Base-by-base conservation (phyloP, 495 filamentous ascomycete species). In the Penicillium turbatum region DNA sequence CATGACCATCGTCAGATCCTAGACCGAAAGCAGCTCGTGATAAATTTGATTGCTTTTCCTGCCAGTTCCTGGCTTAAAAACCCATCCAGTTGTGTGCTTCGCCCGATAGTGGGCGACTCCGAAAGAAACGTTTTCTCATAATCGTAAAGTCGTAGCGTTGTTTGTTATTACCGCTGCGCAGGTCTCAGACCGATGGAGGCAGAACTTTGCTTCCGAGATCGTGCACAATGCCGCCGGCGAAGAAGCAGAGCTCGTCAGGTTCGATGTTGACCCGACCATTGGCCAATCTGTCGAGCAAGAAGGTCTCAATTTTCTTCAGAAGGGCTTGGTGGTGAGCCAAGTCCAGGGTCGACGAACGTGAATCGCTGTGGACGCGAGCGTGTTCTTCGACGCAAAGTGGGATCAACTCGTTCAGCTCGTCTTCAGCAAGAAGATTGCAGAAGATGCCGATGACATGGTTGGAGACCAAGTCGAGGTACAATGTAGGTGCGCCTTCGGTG, bases 391-490 rank as follows among this genome's bases (percentile, higher is more conserved):
- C 56, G 55, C 62, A 62, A 12, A 72, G 56, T 5, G 17, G 45
- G 39, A 68, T 56, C 12, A 77, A 63, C 16, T 69, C 69, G 26
- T 68, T 60, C 29, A 76, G 56, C 29, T 77, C 74, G 19, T 71
- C 69, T 13, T 60, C 62, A n/a, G 60, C 54, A 13, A 77, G 60
- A 16, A 76, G 57, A 32, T 74, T 70, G 57, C 61, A 67, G 50
- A 77, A 77, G 8, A 67, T 61, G 6, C 72, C 71, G 39, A 74
- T 70, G 38, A 77, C 74, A 51, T 77, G 74, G 35, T 57, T 64
- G 6, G 71, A 59, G 9, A 71, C 64, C 12, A 61, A 54, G 42
- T 77, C 72, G 11, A 76, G 62, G 16, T 74, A 75, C 27, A 71
- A 55, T 35, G 62, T 67, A 45, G 60, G 59, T 30, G 65, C 52